phyloP scores from a whole-genome alignment of 139 green algal species.

The Marvania coccoides region DNA sequence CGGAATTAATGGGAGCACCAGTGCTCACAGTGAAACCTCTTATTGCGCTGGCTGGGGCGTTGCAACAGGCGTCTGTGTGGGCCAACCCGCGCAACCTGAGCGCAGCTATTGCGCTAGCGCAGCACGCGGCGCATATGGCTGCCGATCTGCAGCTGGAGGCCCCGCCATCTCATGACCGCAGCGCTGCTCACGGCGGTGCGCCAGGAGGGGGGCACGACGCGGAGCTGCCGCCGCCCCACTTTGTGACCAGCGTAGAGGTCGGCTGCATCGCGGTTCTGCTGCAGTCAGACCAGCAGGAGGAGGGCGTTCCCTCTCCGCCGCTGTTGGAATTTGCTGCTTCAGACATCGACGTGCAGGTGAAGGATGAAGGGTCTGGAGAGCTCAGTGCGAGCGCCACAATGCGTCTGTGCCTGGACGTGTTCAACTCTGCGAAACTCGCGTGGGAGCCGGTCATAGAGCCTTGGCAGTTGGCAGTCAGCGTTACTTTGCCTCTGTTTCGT shows the following conservation, averaged over 20 bases:
- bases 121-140: neutral
- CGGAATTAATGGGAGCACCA: neutral
- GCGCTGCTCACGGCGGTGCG: neutral
- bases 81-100: conserved; percentile 16
- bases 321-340: neutral
- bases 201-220: neutral
- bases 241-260: neutral
- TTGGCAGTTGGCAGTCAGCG: conserved; percentile 26
- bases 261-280: neutral
- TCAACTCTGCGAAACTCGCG: conserved; percentile 46
- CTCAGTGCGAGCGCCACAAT: neutral
- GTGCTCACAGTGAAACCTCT: neutral
- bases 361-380: neutral
- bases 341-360: neutral
- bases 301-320: neutral
- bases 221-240: neutral
- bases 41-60: neutral
- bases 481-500: neutral
- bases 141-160: neutral
- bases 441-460: conserved; percentile 74
- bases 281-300: neutral
- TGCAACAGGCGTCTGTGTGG: conserved; percentile 23
- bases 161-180: neutral
- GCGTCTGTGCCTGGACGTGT: conserved; percentile 35
- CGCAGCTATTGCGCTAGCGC: conserved; percentile 2